phyloP scores from a whole-genome alignment of 345 rosid species.

The Sapria himalayana region DNA sequence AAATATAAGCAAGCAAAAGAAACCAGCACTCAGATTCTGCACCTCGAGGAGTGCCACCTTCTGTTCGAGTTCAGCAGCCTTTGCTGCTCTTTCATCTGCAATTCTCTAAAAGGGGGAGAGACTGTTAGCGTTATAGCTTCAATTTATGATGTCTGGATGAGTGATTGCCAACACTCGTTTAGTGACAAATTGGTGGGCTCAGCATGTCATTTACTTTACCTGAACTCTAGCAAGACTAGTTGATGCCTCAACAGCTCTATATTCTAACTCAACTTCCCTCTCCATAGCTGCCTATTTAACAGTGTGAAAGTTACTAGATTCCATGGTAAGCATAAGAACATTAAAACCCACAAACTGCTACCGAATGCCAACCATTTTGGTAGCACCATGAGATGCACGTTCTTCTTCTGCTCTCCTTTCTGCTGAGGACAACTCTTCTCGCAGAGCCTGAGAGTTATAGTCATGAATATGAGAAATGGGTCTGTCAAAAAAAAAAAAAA shows the following conservation, averaged over 20 bases:
- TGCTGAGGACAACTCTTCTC: conserved; percentile 83
- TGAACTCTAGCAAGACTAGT: conserved; percentile 87
- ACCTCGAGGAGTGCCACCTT: conserved; percentile 93
- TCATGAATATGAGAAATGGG: conserved; percentile 4
- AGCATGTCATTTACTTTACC: conserved; percentile 26
- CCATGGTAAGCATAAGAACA: background rate
- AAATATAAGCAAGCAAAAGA: no score
- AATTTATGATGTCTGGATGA: no score
- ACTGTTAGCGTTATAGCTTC: conserved; percentile 2
- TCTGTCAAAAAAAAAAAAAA: background rate
- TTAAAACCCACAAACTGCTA: conserved; percentile 5
- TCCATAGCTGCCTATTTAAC: conserved; percentile 75
- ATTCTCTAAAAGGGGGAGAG: conserved; percentile 29
- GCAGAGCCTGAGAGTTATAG: conserved; percentile 37
- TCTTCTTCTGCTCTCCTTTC: conserved; percentile 97
- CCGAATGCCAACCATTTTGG: conserved; percentile 50
- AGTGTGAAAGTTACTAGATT: conserved; percentile 6
- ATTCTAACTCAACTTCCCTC: conserved; percentile 87
- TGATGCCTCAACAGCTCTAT: conserved; percentile 81
- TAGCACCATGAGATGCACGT: conserved; percentile 71
- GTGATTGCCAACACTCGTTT: no score
- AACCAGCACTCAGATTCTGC: conserved; percentile 7
- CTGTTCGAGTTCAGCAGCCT: conserved; percentile 79
- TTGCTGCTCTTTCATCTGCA: conserved; percentile 81
- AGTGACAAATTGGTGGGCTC: background rate